Conservation (phyloP, 1,284 basidiomycete genomes). For the Sporisorium sorghi region DNA sequence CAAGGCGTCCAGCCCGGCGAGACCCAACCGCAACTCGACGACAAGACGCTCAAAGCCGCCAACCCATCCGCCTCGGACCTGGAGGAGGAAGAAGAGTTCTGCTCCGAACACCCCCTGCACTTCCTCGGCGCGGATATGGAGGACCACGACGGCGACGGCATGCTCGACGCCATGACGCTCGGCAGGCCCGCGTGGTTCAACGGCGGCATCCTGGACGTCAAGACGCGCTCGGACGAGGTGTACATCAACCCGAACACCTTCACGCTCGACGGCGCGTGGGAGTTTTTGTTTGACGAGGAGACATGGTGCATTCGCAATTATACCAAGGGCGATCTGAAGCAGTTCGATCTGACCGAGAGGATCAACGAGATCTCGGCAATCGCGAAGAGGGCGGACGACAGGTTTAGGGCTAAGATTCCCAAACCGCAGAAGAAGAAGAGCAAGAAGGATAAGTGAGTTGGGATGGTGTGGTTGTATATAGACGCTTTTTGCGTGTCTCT, state of each 20-base stretch:
- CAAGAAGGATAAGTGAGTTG: background rate
- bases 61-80: background rate
- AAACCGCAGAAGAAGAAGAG: conserved; percentile 22
- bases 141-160: conserved; percentile 26
- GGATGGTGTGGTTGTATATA: background rate
- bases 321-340: conserved; percentile 30
- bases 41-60: background rate
- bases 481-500: conserved; percentile 5
- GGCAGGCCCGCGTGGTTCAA: conserved; percentile 48
- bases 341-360: conserved; percentile 26
- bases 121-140: conserved; percentile 44
- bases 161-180: conserved; percentile 17
- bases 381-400: conserved; percentile 27
- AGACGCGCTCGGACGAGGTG: conserved; percentile 26
- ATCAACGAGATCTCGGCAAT: conserved; percentile 36
- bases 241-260: conserved; percentile 42
- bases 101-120: conserved; percentile 46
- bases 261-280: conserved; percentile 38
- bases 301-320: conserved; percentile 51
- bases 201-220: conserved; percentile 45
- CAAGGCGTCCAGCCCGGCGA: conserved; percentile 19
- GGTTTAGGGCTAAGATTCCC: conserved; percentile 34
- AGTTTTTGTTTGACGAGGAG: conserved; percentile 44
- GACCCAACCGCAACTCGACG: conserved; percentile 5
- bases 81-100: conserved; percentile 41